phyloP scores from a whole-genome alignment of 192 early-diverging fungal species.

The Cladochytrium replicatum region DNA sequence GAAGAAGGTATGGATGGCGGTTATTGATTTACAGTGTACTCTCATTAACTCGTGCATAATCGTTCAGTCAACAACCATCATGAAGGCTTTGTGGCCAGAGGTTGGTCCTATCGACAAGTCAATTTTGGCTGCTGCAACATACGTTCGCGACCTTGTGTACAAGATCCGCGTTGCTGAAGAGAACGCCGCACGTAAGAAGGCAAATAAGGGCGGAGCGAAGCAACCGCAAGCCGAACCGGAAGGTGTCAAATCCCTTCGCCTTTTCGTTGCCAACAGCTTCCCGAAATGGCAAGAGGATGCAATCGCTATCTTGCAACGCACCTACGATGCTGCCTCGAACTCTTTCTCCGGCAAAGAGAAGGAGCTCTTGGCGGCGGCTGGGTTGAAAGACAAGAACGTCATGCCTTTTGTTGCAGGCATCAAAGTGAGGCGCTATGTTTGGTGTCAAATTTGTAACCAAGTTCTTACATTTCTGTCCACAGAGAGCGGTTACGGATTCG shows the following conservation, averaged over 20 bases:
- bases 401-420: conserved; percentile 92
- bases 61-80: conserved; percentile 43
- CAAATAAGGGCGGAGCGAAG: conserved; percentile 61
- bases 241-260: conserved; percentile 59
- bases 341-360: conserved; percentile 68
- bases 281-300: conserved; percentile 87
- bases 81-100: conserved; percentile 59
- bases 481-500: conserved; percentile 54
- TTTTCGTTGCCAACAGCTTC: conserved; percentile 74
- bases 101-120: conserved; percentile 53
- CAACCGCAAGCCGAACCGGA: conserved; percentile 38
- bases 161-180: conserved; percentile 74
- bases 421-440: conserved; percentile 36
- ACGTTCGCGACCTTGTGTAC: conserved; percentile 64
- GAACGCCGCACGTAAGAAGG: conserved; percentile 60
- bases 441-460: no score
- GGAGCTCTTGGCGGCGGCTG: conserved; percentile 50
- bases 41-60: no score
- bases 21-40: no score
- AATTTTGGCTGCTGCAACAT: conserved; percentile 67
- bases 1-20: conserved; percentile 64
- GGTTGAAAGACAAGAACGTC: conserved; percentile 86
- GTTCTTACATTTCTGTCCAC: no score
- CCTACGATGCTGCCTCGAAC: conserved; percentile 33
- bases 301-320: conserved; percentile 27